Base-by-base conservation (phyloP, 1,139 yeast species). In the Taphrina pruni region DNA sequence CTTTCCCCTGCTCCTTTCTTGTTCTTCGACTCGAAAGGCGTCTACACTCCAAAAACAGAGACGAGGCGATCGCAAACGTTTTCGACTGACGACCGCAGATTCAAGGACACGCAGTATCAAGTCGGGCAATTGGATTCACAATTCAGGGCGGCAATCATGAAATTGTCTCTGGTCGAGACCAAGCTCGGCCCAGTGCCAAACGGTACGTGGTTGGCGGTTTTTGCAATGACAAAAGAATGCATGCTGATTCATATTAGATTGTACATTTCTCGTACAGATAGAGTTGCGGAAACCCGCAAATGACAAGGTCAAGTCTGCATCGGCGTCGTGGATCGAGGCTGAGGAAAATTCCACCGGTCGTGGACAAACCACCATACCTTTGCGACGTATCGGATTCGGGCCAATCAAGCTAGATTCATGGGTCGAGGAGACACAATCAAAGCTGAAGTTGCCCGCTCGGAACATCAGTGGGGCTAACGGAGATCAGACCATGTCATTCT, bases 371-470 rank as follows among this genome's bases (percentile, higher is more conserved):
- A 46, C 61, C 56, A 66, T 68, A 9, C 81, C 81, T 0, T 72
- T 78, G 7, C 72, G 79, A 26, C 75, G 75, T 55, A 77, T 78
- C 5, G 74, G 74, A 17, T 73, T 75, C 26, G 81, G 79, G 0
- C 76, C 77, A 0, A 45, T 78, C 20, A 72, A 75, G 32, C 77
- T 78, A 43, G 74, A 73, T 36, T 60, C 72, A 35, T 75, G 74
- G 73, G 69, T 76, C 9, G 79, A 78, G 68, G 77, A 75, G 48
- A 64, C 73, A 1, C 70, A 55, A 32, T 65, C 71, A 6, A 73
- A 72, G 68, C 71, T 62, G 12, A 75, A 76, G 66, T 41, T 71
- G 61, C 61, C 64, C 8, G 70, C 35, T 45, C 36, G 45, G 17
- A 26, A n/a, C n/a, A 21, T 9, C 54, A 9, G 36, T 11, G 21